Conservation (phyloP, 768 basidiomycete genomes). For the Mycena metata region DNA sequence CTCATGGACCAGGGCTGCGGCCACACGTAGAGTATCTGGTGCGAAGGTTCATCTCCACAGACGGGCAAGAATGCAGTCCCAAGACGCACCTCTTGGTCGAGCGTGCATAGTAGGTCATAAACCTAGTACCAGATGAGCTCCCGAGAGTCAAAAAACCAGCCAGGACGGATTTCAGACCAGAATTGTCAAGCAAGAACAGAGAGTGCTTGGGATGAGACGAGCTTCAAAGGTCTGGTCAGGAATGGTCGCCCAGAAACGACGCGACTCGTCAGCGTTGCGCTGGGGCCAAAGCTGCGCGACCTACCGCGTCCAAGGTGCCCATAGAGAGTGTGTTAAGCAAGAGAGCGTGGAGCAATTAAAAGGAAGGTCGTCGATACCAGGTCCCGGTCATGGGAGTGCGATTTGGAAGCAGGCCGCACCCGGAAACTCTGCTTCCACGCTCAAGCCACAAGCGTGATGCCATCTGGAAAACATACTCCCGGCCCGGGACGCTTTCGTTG, state of each 20-base stretch:
- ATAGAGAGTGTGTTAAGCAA: background rate
- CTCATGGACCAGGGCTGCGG: conserved; percentile 40
- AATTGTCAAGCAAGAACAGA: conserved; percentile 35
- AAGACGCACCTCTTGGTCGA: conserved; percentile 43
- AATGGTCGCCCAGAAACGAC: background rate
- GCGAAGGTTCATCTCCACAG: background rate
- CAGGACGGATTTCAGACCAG: conserved; percentile 19
- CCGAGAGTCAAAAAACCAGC: background rate
- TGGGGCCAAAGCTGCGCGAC: background rate
- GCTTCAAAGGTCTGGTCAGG: conserved; percentile 22
- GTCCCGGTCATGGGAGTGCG: conserved; percentile 22
- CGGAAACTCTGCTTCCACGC: no score
- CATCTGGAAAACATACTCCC: background rate
- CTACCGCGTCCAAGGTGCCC: conserved; percentile 31
- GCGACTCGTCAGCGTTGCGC: background rate
- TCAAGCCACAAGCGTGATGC: background rate
- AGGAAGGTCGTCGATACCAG: background rate
- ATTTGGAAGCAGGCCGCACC: background rate
- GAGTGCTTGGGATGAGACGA: conserved; percentile 35
- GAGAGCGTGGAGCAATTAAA: background rate
- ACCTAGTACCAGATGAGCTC: conserved; percentile 32
- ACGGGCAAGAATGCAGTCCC: background rate
- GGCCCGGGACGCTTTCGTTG: no score
- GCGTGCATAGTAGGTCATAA: conserved; percentile 45
- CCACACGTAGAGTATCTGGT: conserved; percentile 46